Evolutionary conservation across 345 rosid species (phyloP), one percentile per base, ranked within the genome.

Genomic region (Eucalyptus tenuipes): DNA sequence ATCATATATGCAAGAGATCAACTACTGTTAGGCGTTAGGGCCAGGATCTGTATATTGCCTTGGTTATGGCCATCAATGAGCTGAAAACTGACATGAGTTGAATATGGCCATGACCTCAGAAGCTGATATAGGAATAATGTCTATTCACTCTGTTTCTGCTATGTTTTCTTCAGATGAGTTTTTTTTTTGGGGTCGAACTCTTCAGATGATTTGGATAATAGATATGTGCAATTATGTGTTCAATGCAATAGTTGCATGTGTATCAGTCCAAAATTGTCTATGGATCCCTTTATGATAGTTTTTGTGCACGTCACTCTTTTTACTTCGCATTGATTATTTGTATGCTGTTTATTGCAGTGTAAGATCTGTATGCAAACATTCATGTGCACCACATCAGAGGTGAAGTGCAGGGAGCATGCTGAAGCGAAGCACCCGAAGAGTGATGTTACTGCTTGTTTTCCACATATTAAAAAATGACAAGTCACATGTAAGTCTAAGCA

Each of bases 321-420:
- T 75, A 75, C 82, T 75, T 20, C 3, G 47, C 9, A 68, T 49
- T 79, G 79, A 42, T 47, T 48, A 22, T 87, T 47, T 52, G 25
- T 64, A 6, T 55, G 55, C 31, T 6, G 86, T 44, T 89, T 87
- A 17, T 48, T 91, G 92, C 94, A 95, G 94, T 95, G 96, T 92
- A 93, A 94, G 91, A 92, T 93, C 87, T 95, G 96, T 90, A 95
- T 95, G 94, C 97, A 95, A 90, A 93, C 96, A 37, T 94, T 95
- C 90, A 94, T 93, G 48, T 93, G 96, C 89, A 94, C 97, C 45
- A 95, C 96, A 22, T 91, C 95, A 8, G 96, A 94, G 92, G 96
- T 93, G 90, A 94, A 95, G 90, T 93, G 97, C 90, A 90, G 92
- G 90, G 96, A 94, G 40, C 96, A 94, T 88, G 96, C 96, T 6